Evolutionary conservation across 78 protist genomes (phyloP).

Genomic region (Mastigamoeba balamuthi): DNA sequence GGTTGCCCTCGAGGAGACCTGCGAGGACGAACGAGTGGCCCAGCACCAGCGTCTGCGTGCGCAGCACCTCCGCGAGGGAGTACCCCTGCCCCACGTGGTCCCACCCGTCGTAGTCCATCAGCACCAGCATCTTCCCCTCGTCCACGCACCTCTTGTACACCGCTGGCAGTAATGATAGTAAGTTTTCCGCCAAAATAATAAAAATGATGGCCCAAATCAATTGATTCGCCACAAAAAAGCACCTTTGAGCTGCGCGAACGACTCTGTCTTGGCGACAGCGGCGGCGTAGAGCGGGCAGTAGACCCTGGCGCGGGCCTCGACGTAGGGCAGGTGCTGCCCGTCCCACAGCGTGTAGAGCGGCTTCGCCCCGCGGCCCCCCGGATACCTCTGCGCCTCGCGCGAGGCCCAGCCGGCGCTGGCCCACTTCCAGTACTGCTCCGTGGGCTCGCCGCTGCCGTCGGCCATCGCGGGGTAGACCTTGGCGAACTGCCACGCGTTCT

Average conservation of each 20-base stretch:
- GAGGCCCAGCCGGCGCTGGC: not conserved
- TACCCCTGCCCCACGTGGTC: not conserved
- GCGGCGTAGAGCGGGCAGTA: too few species aligned
- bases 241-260: not conserved
- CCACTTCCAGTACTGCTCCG: not conserved
- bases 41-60: not conserved
- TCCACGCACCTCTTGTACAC: not conserved
- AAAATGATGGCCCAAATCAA: not conserved
- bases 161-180: not conserved
- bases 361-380: not conserved
- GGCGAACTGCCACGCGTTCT: not conserved
- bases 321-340: too few species aligned
- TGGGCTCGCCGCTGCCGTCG: not conserved
- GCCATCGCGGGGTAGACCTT: not conserved
- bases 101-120: not conserved
- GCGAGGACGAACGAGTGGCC: not conserved
- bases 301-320: too few species aligned
- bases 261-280: too few species aligned
- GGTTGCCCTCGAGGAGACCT: not conserved
- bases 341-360: too few species aligned
- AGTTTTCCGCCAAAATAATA: not conserved
- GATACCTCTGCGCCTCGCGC: not conserved
- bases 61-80: not conserved
- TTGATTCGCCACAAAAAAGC: not conserved
- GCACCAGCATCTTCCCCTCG: not conserved